Evolutionary conservation across 768 basidiomycete genomes (phyloP).

Genomic region (Tephrocybe sp.): DNA sequence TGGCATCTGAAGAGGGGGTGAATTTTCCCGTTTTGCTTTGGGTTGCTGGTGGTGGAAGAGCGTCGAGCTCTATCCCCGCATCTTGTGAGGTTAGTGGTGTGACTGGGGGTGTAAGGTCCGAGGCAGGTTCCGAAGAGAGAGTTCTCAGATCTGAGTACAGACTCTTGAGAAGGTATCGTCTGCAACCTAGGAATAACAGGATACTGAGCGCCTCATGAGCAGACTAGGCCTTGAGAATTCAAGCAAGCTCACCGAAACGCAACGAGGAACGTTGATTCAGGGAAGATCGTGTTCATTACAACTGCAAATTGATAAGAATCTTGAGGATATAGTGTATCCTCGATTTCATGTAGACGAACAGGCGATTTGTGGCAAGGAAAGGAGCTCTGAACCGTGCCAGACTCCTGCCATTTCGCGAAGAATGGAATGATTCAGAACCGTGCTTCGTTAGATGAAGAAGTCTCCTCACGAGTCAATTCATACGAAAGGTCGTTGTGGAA

Average conservation of each 20-base stretch:
- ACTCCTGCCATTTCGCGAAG: too few species aligned
- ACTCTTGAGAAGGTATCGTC: constrained; percentile 55
- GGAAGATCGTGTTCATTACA: constrained; percentile 11
- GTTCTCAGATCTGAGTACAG: constrained; percentile 61
- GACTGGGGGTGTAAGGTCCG: constrained; percentile 19
- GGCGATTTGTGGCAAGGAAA: background rate
- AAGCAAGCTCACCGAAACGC: constrained; percentile 9
- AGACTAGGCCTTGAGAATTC: background rate
- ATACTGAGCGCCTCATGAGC: constrained; percentile 31
- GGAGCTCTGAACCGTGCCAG: too few species aligned
- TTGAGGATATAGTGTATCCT: background rate
- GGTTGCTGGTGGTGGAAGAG: constrained; percentile 38
- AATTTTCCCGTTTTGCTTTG: constrained; percentile 23
- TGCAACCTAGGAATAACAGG: constrained; percentile 55
- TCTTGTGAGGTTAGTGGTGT: constrained; percentile 19
- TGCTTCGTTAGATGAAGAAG: too few species aligned
- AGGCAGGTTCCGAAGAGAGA: constrained; percentile 33
- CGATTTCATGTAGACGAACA: background rate
- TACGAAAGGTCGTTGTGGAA: too few species aligned
- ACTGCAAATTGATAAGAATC: background rate
- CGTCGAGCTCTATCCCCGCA: constrained; percentile 35
- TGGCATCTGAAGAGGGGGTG: constrained; percentile 9
- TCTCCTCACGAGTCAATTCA: too few species aligned
- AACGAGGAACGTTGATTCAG: constrained; percentile 6
- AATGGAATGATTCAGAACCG: too few species aligned